Base-by-base conservation (phyloP, 805 yeast genomes). In the Candida andamanensis region DNA sequence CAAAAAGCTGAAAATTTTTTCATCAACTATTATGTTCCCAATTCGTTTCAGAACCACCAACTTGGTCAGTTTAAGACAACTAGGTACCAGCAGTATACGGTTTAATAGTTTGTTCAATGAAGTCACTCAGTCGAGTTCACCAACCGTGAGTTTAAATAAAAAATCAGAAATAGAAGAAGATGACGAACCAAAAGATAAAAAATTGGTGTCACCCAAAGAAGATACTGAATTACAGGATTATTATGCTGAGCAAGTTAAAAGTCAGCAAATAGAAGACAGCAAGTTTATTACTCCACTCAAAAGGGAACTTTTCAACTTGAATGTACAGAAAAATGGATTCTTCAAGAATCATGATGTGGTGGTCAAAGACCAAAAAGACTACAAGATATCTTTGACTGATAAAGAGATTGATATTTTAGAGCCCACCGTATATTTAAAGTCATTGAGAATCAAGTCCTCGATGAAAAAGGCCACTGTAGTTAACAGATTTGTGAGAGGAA, bases 391-490 rank as follows among this genome's bases (percentile, higher is more conserved):
- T 20, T 67, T 90, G 32, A 63, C 76, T 4, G 61, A 63, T 24
- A 69, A 72, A 34, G 95, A 87, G 55, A 76, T 85, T 34, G 82
- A 80, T 33, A 74, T 79, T 2, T 67, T 90, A 38, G 96, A 87
- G 57, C 97, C 97, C 15, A 78, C 92, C 9, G 74, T 90, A n/a
- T 86, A 78, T 58, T 59, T 84, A 36, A 73, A 81, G 54, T 82
- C 95, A 8, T 80, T 70, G 66, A 74, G 97, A 58, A 71, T 89
- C 46, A 85, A 85, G 56, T 74, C 89, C n/a, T 80, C 95, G 5
- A 74, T 81, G 67, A 90, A 90, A 60, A 90, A 90, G 61, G 85
- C 92, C 27, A 85, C 85, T 8, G 66, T 78, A 24, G 82, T 86
- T 29, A 67, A 85, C 43, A 72, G 97, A 44, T 75, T 87, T 50